These are phyloP conservation scores for Mycena metata DNA, from an alignment of 768 basidiomycete species.

Conservation along the genomic window DNA sequence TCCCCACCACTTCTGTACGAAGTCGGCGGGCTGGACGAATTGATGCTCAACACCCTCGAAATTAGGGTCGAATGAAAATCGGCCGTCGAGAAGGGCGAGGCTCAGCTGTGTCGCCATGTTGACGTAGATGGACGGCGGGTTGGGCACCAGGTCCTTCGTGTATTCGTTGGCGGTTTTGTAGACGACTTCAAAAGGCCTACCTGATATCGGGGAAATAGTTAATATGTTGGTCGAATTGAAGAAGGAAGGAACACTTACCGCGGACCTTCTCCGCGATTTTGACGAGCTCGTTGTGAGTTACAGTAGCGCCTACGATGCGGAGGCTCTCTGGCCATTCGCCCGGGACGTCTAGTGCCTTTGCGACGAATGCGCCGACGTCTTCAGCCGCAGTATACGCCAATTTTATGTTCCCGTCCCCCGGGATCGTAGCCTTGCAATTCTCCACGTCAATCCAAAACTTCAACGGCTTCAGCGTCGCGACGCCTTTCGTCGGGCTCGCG, in stretches of 20 bases:
- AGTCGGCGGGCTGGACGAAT: too few species aligned
- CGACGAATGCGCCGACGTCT: slow-evolving; percentile 17
- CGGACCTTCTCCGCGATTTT: slow-evolving; percentile 8
- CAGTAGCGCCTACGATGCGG: slow-evolving; percentile 1
- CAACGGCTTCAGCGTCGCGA: slow-evolving; percentile 6
- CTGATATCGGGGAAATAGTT: too few species aligned
- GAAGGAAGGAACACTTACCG: neutral
- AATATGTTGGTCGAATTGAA: neutral
- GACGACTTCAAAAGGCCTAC: too few species aligned
- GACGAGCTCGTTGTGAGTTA: slow-evolving; percentile 10
- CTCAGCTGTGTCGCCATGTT: too few species aligned
- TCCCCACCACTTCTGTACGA: too few species aligned
- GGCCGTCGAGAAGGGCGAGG: too few species aligned
- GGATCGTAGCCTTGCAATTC: slow-evolving; percentile 16
- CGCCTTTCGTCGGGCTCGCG: neutral
- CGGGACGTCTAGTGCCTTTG: neutral
- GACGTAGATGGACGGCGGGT: too few species aligned
- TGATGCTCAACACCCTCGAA: too few species aligned
- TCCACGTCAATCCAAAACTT: slow-evolving; percentile 21
- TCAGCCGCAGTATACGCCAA: slow-evolving; percentile 5
- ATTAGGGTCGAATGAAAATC: too few species aligned
- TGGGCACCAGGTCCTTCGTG: too few species aligned
- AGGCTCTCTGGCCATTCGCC: slow-evolving; percentile 6
- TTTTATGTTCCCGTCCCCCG: slow-evolving; percentile 8
- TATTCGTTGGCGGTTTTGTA: too few species aligned